phyloP scores from a whole-genome alignment of 805 yeast species.

The Myxozyma sirexii region DNA sequence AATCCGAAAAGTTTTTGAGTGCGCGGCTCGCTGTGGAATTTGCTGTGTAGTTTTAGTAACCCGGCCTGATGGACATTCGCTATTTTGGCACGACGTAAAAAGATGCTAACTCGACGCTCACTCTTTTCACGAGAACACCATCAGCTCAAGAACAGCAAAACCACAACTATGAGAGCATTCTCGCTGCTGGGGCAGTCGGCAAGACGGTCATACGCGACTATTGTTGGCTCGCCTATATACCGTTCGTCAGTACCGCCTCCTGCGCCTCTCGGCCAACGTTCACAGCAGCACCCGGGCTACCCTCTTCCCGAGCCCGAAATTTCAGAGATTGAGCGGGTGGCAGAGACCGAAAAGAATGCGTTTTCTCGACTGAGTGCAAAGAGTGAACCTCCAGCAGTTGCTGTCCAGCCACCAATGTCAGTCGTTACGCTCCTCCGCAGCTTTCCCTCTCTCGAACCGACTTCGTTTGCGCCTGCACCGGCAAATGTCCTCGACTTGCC shows the following conservation, averaged over 20 bases:
- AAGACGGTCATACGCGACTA: background rate
- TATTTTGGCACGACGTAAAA: background rate
- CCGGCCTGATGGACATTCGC: background rate
- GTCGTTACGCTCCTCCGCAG: conserved; percentile 47
- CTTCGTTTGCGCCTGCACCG: conserved; percentile 73
- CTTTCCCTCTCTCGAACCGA: conserved; percentile 92
- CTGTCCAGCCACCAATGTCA: conserved; percentile 21
- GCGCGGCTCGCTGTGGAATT: background rate
- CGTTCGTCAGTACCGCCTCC: background rate
- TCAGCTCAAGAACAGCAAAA: background rate
- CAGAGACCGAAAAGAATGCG: background rate
- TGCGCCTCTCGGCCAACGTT: conserved; percentile 1
- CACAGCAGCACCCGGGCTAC: background rate
- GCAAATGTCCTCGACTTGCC: conserved; percentile 70
- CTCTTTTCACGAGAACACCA: background rate
- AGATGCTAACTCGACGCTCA: background rate
- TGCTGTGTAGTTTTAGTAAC: background rate
- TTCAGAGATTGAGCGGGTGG: background rate
- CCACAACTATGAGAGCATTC: background rate
- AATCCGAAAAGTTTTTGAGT: background rate
- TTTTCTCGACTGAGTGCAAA: background rate
- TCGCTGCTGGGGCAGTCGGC: background rate
- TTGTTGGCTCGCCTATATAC: conserved; percentile 1
- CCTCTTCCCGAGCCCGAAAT: conserved; percentile 1
- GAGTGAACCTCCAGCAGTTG: conserved; percentile 1